Percentiles rank a stretch among this genome's conserved stretches.
Evolutionary conservation across 106 monocot genomes (phyloP).

Genomic region (Dendrobium chrysotoxum): DNA sequence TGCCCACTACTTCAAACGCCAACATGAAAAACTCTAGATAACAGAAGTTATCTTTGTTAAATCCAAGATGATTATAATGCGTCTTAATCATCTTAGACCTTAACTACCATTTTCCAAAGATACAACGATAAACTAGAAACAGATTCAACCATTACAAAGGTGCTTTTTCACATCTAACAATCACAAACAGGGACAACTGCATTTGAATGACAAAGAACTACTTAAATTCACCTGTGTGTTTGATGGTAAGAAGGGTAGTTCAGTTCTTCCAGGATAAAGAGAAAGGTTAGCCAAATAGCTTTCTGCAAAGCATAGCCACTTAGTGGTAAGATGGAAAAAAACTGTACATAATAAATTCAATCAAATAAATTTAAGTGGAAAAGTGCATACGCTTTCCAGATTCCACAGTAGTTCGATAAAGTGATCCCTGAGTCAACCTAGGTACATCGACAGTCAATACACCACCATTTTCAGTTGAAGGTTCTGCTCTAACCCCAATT

Average conservation of each 20-base stretch:
- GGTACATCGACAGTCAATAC: slow-evolving; percentile 53
- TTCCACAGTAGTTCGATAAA: slow-evolving; percentile 50
- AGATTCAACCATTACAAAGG: too few relatives aligned
- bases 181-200: background rate
- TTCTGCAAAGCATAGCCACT: slow-evolving; percentile 34
- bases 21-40: too few relatives aligned
- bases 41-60: too few relatives aligned
- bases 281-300: slow-evolving; percentile 92
- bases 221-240: slow-evolving; percentile 69
- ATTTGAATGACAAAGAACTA: background rate
- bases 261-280: slow-evolving; percentile 83
- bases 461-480: slow-evolving; percentile 21
- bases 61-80: too few relatives aligned
- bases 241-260: slow-evolving; percentile 81
- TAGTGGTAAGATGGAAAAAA: background rate
- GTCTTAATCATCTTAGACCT: too few relatives aligned
- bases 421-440: slow-evolving; percentile 58
- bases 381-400: slow-evolving; percentile 66
- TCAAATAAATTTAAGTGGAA: background rate
- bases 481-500: slow-evolving; percentile 73
- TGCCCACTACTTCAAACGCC: too few relatives aligned
- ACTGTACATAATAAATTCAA: background rate
- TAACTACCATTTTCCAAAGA: too few relatives aligned
- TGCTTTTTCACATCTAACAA: too few relatives aligned
- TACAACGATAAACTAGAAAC: too few relatives aligned